A percentile compares a stretch with the other conserved stretches of the same genome.
These are phyloP conservation scores for Aspergillus pseudonomiae DNA, from an alignment of 2,329 filamentous ascomycete species.

Conservation along the genomic window DNA sequence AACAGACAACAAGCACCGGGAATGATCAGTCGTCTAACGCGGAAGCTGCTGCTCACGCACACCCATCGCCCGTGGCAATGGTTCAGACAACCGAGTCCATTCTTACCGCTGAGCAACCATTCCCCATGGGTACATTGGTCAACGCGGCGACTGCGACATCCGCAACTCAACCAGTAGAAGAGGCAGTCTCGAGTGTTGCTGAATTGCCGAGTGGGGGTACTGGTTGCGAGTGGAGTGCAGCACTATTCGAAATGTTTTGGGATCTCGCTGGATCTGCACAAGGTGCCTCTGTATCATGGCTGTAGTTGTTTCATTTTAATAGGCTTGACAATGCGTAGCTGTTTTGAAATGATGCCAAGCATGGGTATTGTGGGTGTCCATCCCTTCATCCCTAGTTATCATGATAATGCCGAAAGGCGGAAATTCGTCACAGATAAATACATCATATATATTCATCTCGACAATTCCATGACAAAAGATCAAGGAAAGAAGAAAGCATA, in stretches of 20 bases:
- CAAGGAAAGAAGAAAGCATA: too few relatives aligned
- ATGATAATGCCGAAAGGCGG: not conserved
- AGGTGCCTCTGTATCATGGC: not conserved
- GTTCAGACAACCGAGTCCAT: not conserved
- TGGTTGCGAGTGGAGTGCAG: conserved; percentile 23
- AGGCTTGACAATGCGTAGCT: not conserved
- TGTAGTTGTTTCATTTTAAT: not conserved
- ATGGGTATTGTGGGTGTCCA: not conserved
- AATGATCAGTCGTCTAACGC: not conserved
- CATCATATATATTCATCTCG: not conserved
- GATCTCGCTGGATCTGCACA: not conserved
- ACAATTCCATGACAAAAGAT: not conserved
- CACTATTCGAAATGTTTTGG: conserved; percentile 20
- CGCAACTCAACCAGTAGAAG: not conserved
- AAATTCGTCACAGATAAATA: not conserved
- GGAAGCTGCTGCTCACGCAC: not conserved
- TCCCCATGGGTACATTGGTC: not conserved
- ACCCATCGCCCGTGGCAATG: not conserved
- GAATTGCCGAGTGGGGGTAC: conserved; percentile 21
- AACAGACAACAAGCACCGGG: not conserved
- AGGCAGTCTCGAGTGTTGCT: not conserved
- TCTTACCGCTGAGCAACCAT: not conserved
- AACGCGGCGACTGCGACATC: not conserved
- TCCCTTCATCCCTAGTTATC: not conserved
- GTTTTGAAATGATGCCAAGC: not conserved